phyloP scores from a whole-genome alignment of 352 stramenopile species.

The Blastocystis sp. region DNA sequence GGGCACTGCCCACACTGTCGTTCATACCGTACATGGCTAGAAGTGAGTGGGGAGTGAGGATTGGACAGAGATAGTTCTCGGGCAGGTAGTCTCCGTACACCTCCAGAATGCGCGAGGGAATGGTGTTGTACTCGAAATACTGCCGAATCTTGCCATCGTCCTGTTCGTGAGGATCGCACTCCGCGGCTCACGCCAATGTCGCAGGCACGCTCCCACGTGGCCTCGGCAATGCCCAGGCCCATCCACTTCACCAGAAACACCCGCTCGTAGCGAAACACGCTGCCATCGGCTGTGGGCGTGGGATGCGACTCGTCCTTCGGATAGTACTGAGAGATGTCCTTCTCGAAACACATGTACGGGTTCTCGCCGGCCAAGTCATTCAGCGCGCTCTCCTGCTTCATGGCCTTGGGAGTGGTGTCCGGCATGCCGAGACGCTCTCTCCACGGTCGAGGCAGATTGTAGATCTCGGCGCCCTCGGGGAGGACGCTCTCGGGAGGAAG shows the following conservation, averaged over 20 bases:
- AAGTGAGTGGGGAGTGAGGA: neutral
- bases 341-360: slow-evolving; percentile 49
- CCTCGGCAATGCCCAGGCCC: slow-evolving; percentile 38
- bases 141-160: slow-evolving; percentile 51
- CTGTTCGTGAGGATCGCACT: neutral
- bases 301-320: neutral
- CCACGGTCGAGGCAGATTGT: slow-evolving; percentile 51
- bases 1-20: neutral
- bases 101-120: slow-evolving; percentile 12
- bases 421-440: slow-evolving; percentile 35
- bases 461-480: slow-evolving; percentile 10
- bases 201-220: slow-evolving; percentile 51
- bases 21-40: slow-evolving; percentile 27
- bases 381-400: slow-evolving; percentile 14
- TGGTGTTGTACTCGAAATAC: slow-evolving; percentile 65
- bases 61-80: slow-evolving; percentile 63
- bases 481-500: neutral
- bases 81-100: slow-evolving; percentile 65
- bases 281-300: neutral
- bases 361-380: slow-evolving; percentile 52
- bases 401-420: neutral
- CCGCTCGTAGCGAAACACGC: slow-evolving; percentile 46
- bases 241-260: slow-evolving; percentile 66
- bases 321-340: slow-evolving; percentile 51
- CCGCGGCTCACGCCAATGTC: slow-evolving; percentile 36